These are phyloP conservation scores for Zychaea mexicana DNA, from an alignment of 371 early-diverging fungal species.

Conservation along the genomic window DNA sequence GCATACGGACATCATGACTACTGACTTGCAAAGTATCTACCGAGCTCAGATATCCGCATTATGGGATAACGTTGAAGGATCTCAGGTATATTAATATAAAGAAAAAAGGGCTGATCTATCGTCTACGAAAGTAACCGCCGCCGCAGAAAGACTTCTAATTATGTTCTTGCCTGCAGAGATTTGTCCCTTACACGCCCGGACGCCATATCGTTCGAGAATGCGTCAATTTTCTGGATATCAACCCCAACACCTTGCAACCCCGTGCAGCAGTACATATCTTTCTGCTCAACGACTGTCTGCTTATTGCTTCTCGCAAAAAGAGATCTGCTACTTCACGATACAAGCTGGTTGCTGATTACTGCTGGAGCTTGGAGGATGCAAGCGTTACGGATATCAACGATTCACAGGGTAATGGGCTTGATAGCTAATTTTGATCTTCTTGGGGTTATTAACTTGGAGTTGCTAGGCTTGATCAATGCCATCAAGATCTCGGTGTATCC, in stretches of 20 bases:
- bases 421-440: too few relatives aligned
- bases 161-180: constrained; percentile 42
- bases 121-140: too few relatives aligned
- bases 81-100: constrained; percentile 51
- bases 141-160: background rate
- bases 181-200: constrained; percentile 74
- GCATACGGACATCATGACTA: constrained; percentile 43
- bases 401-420: constrained; percentile 55
- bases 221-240: constrained; percentile 76
- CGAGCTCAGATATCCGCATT: constrained; percentile 68
- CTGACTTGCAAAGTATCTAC: constrained; percentile 60
- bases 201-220: constrained; percentile 84
- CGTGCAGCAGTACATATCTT: constrained; percentile 79
- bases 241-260: constrained; percentile 72
- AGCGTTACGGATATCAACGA: constrained; percentile 84
- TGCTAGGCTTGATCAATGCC: constrained; percentile 42
- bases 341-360: constrained; percentile 79
- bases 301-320: constrained; percentile 79
- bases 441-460: background rate
- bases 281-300: constrained; percentile 79
- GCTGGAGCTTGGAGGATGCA: constrained; percentile 75
- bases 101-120: too few relatives aligned
- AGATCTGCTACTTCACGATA: constrained; percentile 68
- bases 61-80: constrained; percentile 81
- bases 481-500: constrained; percentile 76